Evolutionary conservation across 1,139 yeast species (phyloP).

Genomic region (Pichia terricola): DNA sequence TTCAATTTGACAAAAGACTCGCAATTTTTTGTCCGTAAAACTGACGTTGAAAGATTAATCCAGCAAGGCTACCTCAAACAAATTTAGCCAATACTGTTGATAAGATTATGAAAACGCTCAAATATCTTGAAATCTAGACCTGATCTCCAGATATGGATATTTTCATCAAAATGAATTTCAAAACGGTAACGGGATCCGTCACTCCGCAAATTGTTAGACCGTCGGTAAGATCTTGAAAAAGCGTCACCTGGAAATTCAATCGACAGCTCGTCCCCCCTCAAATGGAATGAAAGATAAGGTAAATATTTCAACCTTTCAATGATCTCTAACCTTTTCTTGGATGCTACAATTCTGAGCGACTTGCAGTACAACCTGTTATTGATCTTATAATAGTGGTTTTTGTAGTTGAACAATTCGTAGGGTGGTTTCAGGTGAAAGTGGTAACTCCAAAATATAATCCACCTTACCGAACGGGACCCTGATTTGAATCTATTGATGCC

Average conservation of each 20-base stretch:
- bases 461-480: constrained; percentile 28
- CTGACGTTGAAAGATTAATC: constrained; percentile 86
- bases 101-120: constrained; percentile 20
- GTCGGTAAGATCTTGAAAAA: constrained; percentile 20
- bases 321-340: not conserved
- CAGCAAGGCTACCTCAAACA: constrained; percentile 91
- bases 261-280: not conserved
- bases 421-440: constrained; percentile 11
- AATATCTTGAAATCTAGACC: constrained; percentile 19
- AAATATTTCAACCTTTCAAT: constrained; percentile 1
- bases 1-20: constrained; percentile 91
- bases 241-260: constrained; percentile 9
- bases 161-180: not conserved
- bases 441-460: constrained; percentile 35
- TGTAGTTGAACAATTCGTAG: constrained; percentile 8
- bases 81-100: constrained; percentile 28
- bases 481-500: constrained; percentile 25
- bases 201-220: constrained; percentile 4
- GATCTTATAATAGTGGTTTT: no score
- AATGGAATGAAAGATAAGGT: constrained; percentile 4
- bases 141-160: constrained; percentile 15
- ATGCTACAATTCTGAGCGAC: not conserved
- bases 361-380: no score
- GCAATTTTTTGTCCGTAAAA: constrained; percentile 86
- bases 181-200: constrained; percentile 5